Conservation (phyloP, 345 rosid genomes). For the Camelina hispida region DNA sequence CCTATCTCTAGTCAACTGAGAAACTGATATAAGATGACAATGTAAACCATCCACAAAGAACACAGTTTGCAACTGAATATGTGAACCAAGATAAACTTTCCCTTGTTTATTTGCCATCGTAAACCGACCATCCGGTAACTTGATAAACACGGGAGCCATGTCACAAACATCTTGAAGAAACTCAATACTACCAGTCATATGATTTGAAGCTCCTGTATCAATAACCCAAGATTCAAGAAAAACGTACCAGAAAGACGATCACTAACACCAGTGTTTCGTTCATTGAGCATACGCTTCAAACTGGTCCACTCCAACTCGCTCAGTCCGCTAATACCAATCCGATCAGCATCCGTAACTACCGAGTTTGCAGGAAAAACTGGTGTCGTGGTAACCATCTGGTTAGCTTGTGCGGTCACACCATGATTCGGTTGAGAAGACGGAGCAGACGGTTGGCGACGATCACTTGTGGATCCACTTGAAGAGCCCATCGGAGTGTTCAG, state of each 20-base stretch:
- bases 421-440: too few species aligned
- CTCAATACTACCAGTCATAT: neutral
- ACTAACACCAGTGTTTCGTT: too few species aligned
- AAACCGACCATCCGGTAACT: neutral
- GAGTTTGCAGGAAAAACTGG: too few species aligned
- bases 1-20: neutral
- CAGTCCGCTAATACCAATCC: rapidly evolving
- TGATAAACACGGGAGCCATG: neutral
- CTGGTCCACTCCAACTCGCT: neutral
- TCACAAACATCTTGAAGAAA: neutral
- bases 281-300: rapidly evolving
- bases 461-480: too few species aligned
- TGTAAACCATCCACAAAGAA: neutral
- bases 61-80: neutral
- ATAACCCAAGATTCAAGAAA: neutral
- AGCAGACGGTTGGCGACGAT: too few species aligned
- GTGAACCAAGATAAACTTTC: neutral
- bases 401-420: too few species aligned
- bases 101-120: too few species aligned
- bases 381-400: too few species aligned
- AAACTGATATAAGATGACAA: neutral
- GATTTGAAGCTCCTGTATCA: neutral
- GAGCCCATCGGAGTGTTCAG: too few species aligned
- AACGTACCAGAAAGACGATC: neutral
- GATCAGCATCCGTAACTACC: neutral